Conservation (phyloP, 345 rosid genomes). For the Sonneratia caseolaris region DNA sequence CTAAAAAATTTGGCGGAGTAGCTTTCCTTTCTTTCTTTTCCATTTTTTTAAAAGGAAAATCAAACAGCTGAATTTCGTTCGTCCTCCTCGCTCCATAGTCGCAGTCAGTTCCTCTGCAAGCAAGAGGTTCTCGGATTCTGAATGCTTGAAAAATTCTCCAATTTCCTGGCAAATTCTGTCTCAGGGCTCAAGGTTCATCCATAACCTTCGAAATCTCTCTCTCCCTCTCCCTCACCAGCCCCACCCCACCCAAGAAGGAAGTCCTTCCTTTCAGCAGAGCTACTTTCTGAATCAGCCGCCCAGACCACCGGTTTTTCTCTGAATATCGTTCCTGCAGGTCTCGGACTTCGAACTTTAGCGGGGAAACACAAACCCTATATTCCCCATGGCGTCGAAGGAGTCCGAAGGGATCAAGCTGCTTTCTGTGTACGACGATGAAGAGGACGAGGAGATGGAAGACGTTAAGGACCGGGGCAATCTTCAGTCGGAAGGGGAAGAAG, state of each 20-base stretch:
- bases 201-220: background rate
- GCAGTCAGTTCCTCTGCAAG: too few species aligned
- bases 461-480: slow-evolving; percentile 18
- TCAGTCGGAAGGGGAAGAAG: slow-evolving; percentile 5
- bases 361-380: background rate
- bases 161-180: too few species aligned
- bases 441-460: slow-evolving; percentile 90
- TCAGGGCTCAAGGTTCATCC: too few species aligned
- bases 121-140: too few species aligned
- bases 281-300: background rate
- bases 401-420: slow-evolving; percentile 74
- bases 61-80: too few species aligned
- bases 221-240: background rate
- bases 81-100: too few species aligned
- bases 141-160: too few species aligned
- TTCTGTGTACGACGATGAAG: slow-evolving; percentile 67
- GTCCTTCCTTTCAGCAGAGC: background rate
- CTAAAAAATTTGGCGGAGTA: too few species aligned
- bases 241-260: too few species aligned
- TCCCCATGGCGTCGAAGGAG: slow-evolving; percentile 58
- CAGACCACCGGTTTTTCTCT: background rate
- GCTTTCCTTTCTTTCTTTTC: too few species aligned
- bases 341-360: background rate
- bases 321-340: background rate
- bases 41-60: too few species aligned